phyloP scores from a whole-genome alignment of 345 rosid genomes.

The Pelargonium nanum region DNA sequence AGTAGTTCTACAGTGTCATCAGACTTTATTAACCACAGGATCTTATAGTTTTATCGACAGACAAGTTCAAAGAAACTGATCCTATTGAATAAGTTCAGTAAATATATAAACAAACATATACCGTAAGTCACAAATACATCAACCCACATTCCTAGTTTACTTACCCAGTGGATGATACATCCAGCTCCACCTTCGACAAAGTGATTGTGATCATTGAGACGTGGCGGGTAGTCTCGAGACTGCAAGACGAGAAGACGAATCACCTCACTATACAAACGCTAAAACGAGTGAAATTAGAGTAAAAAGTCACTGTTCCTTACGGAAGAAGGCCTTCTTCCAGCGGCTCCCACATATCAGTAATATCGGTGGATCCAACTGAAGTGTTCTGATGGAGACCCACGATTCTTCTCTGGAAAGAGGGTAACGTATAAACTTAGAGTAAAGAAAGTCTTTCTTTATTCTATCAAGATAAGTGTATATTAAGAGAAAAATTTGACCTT shows the following conservation, averaged over 20 bases:
- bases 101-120: too few relatives aligned
- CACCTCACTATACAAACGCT: not conserved
- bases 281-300: not conserved
- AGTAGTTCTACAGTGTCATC: too few relatives aligned
- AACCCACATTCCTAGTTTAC: not conserved
- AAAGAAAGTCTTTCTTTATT: not conserved
- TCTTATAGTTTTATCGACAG: too few relatives aligned
- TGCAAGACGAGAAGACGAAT: not conserved
- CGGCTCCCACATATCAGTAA: conserved; percentile 84
- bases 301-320: conserved; percentile 25
- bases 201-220: conserved; percentile 1
- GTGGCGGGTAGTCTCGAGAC: conserved; percentile 1
- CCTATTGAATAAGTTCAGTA: too few relatives aligned
- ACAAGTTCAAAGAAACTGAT: too few relatives aligned
- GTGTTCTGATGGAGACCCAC: conserved; percentile 75
- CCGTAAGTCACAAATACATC: not conserved
- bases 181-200: conserved; percentile 23
- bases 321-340: conserved; percentile 72
- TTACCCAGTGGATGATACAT: conserved; percentile 25
- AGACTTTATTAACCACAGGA: too few relatives aligned
- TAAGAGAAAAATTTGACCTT: conserved; percentile 19
- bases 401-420: conserved; percentile 54
- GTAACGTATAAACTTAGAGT: not conserved
- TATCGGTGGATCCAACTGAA: conserved; percentile 68
- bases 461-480: not conserved